These are phyloP conservation scores for Phyllosticta citribraziliensis DNA, from an alignment of 2,329 filamentous ascomycete species.

Conservation along the genomic window DNA sequence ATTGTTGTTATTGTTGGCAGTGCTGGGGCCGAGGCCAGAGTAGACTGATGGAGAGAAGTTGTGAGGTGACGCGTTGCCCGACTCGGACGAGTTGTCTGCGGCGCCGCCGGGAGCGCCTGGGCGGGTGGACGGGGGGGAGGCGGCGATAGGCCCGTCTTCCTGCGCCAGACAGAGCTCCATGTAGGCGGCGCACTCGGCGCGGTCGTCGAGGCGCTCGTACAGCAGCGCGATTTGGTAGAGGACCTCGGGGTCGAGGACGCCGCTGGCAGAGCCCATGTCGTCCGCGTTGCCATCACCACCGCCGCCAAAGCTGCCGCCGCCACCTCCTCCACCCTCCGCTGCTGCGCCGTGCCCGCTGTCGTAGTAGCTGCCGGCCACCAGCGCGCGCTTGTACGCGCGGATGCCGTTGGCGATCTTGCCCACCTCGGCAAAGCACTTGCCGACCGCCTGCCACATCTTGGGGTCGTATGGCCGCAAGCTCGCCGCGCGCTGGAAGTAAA, in stretches of 20 bases:
- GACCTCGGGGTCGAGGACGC: constrained; percentile 77
- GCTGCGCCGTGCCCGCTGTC: constrained; percentile 51
- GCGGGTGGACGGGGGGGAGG: not conserved
- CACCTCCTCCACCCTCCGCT: constrained; percentile 33
- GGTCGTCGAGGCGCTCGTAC: constrained; percentile 71
- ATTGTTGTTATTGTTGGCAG: constrained; percentile 18
- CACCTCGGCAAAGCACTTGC: constrained; percentile 84
- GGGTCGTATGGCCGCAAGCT: constrained; percentile 90
- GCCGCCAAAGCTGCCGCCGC: constrained; percentile 26
- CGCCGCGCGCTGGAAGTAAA: constrained; percentile 95
- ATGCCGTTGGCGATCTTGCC: constrained; percentile 81
- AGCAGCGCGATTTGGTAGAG: constrained; percentile 81
- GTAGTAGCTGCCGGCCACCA: constrained; percentile 81
- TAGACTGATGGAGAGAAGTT: constrained; percentile 18
- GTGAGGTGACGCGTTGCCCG: constrained; percentile 17
- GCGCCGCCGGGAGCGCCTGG: not conserved
- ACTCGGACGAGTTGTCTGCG: not conserved
- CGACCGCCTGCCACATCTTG: constrained; percentile 98
- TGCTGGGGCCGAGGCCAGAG: constrained; percentile 12
- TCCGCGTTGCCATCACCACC: constrained; percentile 41
- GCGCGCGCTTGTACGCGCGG: constrained; percentile 84
- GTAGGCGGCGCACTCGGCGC: constrained; percentile 75
- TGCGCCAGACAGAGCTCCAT: constrained; percentile 95
- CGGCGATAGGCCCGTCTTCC: constrained; percentile 54
- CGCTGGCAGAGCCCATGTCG: constrained; percentile 24